Evolutionary conservation across 2,329 filamentous ascomycete genomes (phyloP).

Genomic region (Volutella citrinella): DNA sequence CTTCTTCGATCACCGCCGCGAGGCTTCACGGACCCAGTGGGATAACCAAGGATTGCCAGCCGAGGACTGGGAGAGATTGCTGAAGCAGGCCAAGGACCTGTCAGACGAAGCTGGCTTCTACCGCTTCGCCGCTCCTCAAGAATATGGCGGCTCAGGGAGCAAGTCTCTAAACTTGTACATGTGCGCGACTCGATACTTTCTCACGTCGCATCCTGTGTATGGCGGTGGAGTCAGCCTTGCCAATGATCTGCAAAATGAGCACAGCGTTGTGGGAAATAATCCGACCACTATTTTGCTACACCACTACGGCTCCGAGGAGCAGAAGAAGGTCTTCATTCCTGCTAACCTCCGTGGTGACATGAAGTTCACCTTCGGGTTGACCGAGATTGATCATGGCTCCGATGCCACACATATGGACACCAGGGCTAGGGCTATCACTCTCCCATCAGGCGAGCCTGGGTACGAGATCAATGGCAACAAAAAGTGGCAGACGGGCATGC

Average conservation of each 20-base stretch:
- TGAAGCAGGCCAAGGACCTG: conserved; percentile 6
- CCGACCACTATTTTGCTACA: conserved; percentile 13
- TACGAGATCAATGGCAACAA: conserved; percentile 16
- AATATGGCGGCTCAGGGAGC: conserved; percentile 12
- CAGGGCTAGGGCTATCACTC: conserved; percentile 4
- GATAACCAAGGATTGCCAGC: conserved; percentile 13
- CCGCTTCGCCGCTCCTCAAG: conserved; percentile 10
- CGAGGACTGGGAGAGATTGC: conserved; percentile 11
- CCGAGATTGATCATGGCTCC: conserved; percentile 15
- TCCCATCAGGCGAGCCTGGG: conserved; percentile 5
- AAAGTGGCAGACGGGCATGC: conserved; percentile 16
- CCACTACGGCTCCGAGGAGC: conserved; percentile 10
- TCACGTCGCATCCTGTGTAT: conserved; percentile 13
- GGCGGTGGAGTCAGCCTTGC: conserved; percentile 16
- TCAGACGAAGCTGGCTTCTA: conserved; percentile 14
- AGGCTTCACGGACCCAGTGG: conserved; percentile 16
- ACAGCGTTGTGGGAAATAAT: conserved; percentile 15
- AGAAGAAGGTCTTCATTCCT: conserved; percentile 7
- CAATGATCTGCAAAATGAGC: conserved; percentile 15
- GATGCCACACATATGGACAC: conserved; percentile 17
- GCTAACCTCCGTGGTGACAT: conserved; percentile 7
- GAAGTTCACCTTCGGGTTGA: conserved; percentile 13
- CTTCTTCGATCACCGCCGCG: conserved; percentile 16
- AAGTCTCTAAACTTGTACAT: conserved; percentile 12
- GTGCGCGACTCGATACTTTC: conserved; percentile 14